Conservation (phyloP, 2,329 filamentous ascomycete genomes). For the Fusarium buxicola region DNA sequence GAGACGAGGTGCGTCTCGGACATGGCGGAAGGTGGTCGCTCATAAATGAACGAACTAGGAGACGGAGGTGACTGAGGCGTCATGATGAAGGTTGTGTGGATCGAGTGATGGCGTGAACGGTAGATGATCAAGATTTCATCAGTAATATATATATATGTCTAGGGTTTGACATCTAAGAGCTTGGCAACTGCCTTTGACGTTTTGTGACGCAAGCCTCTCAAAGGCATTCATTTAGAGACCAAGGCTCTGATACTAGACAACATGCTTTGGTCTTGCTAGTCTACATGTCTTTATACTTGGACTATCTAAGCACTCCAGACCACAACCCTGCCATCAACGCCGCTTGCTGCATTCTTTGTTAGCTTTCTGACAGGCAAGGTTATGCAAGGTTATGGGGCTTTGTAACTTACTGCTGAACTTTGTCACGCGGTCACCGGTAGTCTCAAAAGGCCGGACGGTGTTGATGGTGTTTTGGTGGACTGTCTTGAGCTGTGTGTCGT, state of each 20-base stretch:
- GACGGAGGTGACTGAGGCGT: background rate
- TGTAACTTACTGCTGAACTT: constrained; percentile 86
- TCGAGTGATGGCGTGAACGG: background rate
- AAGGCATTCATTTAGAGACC: constrained; percentile 4
- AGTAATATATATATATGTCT: background rate
- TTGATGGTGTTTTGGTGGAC: constrained; percentile 97
- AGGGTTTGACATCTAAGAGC: background rate
- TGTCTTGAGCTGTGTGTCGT: constrained; percentile 94
- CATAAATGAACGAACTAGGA: constrained; percentile 13
- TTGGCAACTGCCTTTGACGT: background rate
- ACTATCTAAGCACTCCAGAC: constrained; percentile 74
- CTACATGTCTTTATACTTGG: constrained; percentile 9
- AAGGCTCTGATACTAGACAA: background rate
- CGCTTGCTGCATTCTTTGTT: constrained; percentile 69
- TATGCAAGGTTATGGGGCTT: background rate
- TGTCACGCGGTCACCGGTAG: constrained; percentile 70
- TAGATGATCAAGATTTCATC: background rate
- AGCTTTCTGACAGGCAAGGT: constrained; percentile 42
- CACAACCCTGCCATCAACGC: constrained; percentile 84
- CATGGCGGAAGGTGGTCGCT: background rate
- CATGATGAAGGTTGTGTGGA: background rate
- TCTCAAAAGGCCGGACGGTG: constrained; percentile 82
- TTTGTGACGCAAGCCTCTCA: background rate
- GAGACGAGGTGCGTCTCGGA: background rate
- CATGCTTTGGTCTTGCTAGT: background rate